Evolutionary conservation across 208 protist species (phyloP).

Genomic region (Leishmania martiniquensis): DNA sequence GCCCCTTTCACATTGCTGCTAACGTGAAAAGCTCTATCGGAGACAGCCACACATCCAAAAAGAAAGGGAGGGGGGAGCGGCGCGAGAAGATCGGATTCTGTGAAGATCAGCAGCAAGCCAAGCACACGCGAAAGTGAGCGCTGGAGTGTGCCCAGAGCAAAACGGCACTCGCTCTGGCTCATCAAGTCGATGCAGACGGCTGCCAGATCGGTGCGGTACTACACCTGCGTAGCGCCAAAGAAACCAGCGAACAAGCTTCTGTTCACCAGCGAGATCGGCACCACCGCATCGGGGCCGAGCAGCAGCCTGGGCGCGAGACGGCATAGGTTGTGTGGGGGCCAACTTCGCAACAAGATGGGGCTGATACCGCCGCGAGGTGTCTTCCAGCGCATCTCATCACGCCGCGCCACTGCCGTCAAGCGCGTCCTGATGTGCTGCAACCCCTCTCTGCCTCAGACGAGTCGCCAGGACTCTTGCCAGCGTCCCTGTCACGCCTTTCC

Average conservation of each 20-base stretch:
- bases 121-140: slow-evolving; percentile 61
- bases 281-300: slow-evolving; percentile 57
- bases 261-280: slow-evolving; percentile 67
- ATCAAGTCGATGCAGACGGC: slow-evolving; percentile 56
- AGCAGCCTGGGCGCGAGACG: slow-evolving; percentile 33
- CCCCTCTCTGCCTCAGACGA: neutral
- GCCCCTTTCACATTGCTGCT: neutral
- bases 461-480: neutral
- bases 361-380: neutral
- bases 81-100: too few species aligned
- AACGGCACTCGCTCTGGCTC: slow-evolving; percentile 30
- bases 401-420: neutral
- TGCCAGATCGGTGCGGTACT: slow-evolving; percentile 30
- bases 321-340: slow-evolving; percentile 40
- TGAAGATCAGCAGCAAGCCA: slow-evolving; percentile 37
- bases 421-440: neutral
- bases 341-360: slow-evolving; percentile 26
- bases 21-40: neutral
- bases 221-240: slow-evolving; percentile 50
- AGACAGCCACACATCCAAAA: neutral
- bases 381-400: slow-evolving; percentile 18
- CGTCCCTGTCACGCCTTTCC: neutral
- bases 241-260: slow-evolving; percentile 64
- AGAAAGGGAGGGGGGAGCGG: too few species aligned
- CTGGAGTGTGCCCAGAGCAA: slow-evolving; percentile 71